Conservation (phyloP, 306 rosid genomes). For the Hylodesmum podocarpum region DNA sequence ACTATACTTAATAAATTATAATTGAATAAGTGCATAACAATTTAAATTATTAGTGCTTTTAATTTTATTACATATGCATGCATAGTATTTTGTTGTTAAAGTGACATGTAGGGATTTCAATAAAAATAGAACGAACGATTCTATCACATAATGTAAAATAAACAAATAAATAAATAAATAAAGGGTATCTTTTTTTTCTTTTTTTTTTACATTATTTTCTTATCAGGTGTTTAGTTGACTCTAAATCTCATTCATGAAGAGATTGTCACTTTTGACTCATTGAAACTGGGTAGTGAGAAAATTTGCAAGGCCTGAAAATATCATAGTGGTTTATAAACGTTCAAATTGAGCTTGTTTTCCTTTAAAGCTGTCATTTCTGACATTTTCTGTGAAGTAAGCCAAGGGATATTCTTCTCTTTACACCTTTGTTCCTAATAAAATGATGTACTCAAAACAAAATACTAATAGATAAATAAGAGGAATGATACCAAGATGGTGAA, state of each 20-base stretch:
- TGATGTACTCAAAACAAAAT: neutral
- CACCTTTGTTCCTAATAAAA: neutral
- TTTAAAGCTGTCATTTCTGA: neutral
- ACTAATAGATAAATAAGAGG: neutral
- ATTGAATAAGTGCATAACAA: too few species aligned
- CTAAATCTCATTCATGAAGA: too few species aligned
- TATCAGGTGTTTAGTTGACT: neutral
- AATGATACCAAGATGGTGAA: neutral
- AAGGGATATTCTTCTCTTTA: neutral
- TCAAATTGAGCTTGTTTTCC: neutral
- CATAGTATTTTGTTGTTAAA: too few species aligned
- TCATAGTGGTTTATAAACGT: neutral
- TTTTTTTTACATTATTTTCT: too few species aligned
- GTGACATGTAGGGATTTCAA: neutral
- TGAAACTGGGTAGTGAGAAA: neutral
- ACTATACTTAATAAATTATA: too few species aligned
- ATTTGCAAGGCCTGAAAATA: neutral
- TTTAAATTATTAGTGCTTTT: too few species aligned
- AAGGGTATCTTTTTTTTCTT: too few species aligned
- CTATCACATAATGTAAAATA: too few species aligned
- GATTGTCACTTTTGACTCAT: neutral
- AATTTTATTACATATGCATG: too few species aligned
- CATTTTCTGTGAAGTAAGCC: neutral
- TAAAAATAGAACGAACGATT: neutral
- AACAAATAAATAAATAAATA: too few species aligned